A percentile compares a stretch with the other conserved stretches of the same genome.
Conservation (phyloP, 192 early-diverging fungal species). For the Kickxella alabastrina region DNA sequence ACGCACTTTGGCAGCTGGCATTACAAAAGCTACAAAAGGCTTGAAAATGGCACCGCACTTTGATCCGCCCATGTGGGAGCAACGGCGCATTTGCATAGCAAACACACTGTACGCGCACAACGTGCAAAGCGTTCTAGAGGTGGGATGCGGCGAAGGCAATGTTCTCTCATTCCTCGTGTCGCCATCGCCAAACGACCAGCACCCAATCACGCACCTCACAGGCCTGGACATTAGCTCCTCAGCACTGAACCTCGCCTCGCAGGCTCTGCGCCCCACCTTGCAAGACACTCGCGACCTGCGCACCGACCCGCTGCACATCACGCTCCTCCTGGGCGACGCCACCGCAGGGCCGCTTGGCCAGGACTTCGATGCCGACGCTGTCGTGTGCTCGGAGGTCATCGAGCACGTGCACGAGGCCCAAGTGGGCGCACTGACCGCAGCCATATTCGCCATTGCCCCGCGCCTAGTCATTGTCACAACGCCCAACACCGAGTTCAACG, state of each 20-base stretch:
- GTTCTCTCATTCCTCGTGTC: slow-evolving; percentile 63
- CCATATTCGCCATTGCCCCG: slow-evolving; percentile 70
- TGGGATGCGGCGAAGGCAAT: slow-evolving; percentile 83
- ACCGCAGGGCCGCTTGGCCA: slow-evolving; percentile 6
- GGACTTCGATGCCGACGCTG: slow-evolving; percentile 55
- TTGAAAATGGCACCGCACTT: slow-evolving; percentile 28
- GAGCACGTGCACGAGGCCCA: slow-evolving; percentile 70
- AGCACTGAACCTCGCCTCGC: slow-evolving; percentile 42
- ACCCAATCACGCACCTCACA: slow-evolving; percentile 55
- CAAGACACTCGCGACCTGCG: slow-evolving; percentile 59
- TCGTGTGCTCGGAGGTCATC: slow-evolving; percentile 80
- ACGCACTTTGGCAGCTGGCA: too few species aligned
- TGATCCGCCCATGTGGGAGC: slow-evolving; percentile 76
- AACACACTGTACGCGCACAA: slow-evolving; percentile 51
- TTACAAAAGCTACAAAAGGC: too few species aligned
- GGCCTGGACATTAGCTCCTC: slow-evolving; percentile 68
- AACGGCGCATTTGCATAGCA: slow-evolving; percentile 65
- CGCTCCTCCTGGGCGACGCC: slow-evolving; percentile 63
- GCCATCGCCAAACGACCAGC: slow-evolving; percentile 46
- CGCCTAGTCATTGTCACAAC: slow-evolving; percentile 68
- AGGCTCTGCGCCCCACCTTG: slow-evolving; percentile 57
- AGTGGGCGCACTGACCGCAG: slow-evolving; percentile 56
- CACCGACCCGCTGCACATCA: slow-evolving; percentile 56
- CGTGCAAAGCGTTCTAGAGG: slow-evolving; percentile 66
- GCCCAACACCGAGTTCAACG: slow-evolving; percentile 90